phyloP scores from a whole-genome alignment of 1,139 yeast species.

The Arxiozyma slooffiae region DNA sequence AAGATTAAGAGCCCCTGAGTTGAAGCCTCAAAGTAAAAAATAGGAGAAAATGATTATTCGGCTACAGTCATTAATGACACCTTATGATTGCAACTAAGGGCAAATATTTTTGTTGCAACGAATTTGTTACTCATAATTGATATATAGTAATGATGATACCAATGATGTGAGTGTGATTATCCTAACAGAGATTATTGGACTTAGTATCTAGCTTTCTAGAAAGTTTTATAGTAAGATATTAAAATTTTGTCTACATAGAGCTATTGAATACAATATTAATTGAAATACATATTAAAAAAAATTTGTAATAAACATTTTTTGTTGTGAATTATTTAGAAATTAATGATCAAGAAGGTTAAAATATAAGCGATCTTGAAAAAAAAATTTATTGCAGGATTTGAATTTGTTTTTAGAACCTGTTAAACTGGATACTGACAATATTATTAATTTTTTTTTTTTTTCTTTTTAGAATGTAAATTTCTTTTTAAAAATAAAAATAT shows the following conservation, averaged over 20 bases:
- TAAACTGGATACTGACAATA: slow-evolving; percentile 40
- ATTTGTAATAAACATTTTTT: slow-evolving; percentile 31
- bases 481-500: slow-evolving; percentile 58
- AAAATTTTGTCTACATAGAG: slow-evolving; percentile 55
- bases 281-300: slow-evolving; percentile 44
- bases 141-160: slow-evolving; percentile 29
- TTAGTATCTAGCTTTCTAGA: slow-evolving; percentile 15
- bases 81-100: slow-evolving; percentile 6
- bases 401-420: slow-evolving; percentile 3
- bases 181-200: slow-evolving; percentile 24
- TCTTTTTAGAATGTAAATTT: slow-evolving; percentile 55
- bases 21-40: slow-evolving; percentile 22
- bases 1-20: slow-evolving; percentile 26
- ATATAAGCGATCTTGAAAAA: slow-evolving; percentile 46
- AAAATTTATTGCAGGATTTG: slow-evolving; percentile 34
- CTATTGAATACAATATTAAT: slow-evolving; percentile 44
- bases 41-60: slow-evolving; percentile 32
- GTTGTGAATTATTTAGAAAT: slow-evolving; percentile 28
- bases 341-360: slow-evolving; percentile 25
- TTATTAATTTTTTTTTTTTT: slow-evolving; percentile 50
- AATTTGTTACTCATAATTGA: slow-evolving; percentile 34
- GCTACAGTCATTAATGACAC: slow-evolving; percentile 32
- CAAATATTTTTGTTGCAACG: slow-evolving; percentile 32
- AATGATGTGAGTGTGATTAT: slow-evolving; percentile 20
- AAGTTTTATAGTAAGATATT: slow-evolving; percentile 18